phyloP scores from a whole-genome alignment of 768 basidiomycete genomes.

The Clitopilus hobsonii region DNA sequence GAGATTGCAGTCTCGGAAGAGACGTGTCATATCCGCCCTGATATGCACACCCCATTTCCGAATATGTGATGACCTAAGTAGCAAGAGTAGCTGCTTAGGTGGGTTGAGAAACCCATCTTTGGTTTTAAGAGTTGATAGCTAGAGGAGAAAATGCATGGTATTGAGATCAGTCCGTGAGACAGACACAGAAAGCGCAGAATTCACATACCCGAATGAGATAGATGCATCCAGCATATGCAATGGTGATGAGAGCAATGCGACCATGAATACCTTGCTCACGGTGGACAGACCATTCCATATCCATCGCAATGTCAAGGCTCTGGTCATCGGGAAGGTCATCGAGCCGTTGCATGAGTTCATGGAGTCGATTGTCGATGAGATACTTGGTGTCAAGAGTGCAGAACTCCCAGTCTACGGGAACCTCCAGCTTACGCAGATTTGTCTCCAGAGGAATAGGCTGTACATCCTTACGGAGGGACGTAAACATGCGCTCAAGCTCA shows the following conservation, averaged over 20 bases:
- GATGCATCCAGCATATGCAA: slow-evolving; percentile 1
- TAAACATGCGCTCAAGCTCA: slow-evolving; percentile 4
- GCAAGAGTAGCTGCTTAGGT: slow-evolving; percentile 3
- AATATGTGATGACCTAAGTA: slow-evolving; percentile 10
- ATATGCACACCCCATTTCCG: slow-evolving; percentile 21
- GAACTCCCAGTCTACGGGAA: neutral
- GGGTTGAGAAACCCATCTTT: neutral
- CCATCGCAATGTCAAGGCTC: slow-evolving; percentile 7
- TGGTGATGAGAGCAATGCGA: slow-evolving; percentile 6
- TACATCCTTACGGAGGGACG: neutral
- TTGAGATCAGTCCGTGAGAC: neutral
- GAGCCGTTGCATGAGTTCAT: slow-evolving; percentile 6
- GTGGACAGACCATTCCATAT: slow-evolving; percentile 14
- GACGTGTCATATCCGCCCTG: slow-evolving; percentile 14
- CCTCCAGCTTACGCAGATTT: neutral
- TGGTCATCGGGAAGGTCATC: neutral
- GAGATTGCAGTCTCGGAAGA: slow-evolving; percentile 10
- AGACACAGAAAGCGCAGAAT: neutral
- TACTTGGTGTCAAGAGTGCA: neutral
- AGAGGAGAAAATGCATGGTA: neutral
- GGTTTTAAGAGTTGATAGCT: too few species aligned
- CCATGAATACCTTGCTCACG: slow-evolving; percentile 6
- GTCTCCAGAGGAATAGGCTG: neutral
- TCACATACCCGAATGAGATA: slow-evolving; percentile 6
- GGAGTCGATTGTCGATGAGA: slow-evolving; percentile 1